Percentiles rank a stretch among this genome's conserved stretches.
These are phyloP conservation scores for Neurospora sp. DNA, from an alignment of 495 filamentous ascomycete species.

Conservation along the genomic window DNA sequence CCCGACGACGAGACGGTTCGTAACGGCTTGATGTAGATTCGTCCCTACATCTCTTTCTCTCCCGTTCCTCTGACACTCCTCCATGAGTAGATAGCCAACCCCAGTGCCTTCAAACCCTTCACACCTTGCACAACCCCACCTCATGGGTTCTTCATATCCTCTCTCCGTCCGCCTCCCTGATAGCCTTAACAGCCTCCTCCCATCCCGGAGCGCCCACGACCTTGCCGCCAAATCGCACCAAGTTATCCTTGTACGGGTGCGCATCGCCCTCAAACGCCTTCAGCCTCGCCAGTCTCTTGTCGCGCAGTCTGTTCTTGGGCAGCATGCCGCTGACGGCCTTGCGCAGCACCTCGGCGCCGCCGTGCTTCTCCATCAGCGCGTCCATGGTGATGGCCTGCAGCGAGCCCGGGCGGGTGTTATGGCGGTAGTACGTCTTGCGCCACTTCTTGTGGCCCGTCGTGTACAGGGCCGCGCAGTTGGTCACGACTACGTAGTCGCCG, in stretches of 20 bases:
- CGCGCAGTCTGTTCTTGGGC: constrained; percentile 88
- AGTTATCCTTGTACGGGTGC: constrained; percentile 86
- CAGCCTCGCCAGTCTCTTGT: constrained; percentile 74
- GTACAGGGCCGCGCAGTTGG: constrained; percentile 74
- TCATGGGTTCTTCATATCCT: constrained; percentile 21
- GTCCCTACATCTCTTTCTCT: neutral
- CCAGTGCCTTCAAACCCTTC: neutral
- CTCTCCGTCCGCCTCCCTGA: constrained; percentile 29
- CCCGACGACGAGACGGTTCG: neutral
- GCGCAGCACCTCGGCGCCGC: constrained; percentile 85
- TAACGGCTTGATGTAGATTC: neutral
- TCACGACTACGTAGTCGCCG: constrained; percentile 96
- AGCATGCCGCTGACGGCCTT: constrained; percentile 94
- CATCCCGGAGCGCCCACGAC: constrained; percentile 38
- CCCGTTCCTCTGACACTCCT: neutral
- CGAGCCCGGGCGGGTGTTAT: constrained; percentile 82
- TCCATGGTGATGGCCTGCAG: constrained; percentile 90
- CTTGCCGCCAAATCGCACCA: constrained; percentile 60
- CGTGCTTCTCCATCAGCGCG: constrained; percentile 83
- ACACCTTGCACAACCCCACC: neutral
- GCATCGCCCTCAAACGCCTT: constrained; percentile 89
- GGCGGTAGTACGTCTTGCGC: constrained; percentile 91
- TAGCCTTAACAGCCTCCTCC: constrained; percentile 29
- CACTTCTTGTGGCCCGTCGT: constrained; percentile 84
- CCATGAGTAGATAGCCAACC: neutral